A percentile compares a stretch with the other conserved stretches of the same genome.
These are phyloP conservation scores for Sporobolomyces pararoseus DNA, from an alignment of 768 basidiomycete species.

Conservation along the genomic window DNA sequence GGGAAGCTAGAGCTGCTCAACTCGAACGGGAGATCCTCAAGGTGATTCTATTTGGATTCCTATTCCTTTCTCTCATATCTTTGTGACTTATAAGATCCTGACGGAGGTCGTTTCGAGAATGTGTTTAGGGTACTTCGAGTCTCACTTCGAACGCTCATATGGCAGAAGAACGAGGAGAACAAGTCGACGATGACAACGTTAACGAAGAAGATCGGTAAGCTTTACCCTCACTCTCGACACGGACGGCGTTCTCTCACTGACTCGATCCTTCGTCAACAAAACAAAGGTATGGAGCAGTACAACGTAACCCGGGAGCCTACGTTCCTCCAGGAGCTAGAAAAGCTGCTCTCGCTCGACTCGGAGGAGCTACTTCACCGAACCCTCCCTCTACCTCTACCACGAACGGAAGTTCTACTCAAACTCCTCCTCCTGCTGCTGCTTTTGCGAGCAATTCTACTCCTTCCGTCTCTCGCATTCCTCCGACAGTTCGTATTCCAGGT, in stretches of 20 bases:
- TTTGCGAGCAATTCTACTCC: neutral
- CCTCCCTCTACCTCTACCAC: neutral
- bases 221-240: too few species aligned
- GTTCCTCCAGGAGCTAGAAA: constrained; percentile 87
- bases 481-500: constrained; percentile 48
- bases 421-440: neutral
- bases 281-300: constrained; percentile 82
- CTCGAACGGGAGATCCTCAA: constrained; percentile 87
- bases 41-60: constrained; percentile 58
- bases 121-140: constrained; percentile 10
- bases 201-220: constrained; percentile 96
- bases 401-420: neutral
- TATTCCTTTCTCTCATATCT: too few species aligned
- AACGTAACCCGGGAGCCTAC: constrained; percentile 81
- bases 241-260: constrained; percentile 24
- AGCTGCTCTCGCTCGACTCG: constrained; percentile 30
- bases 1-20: constrained; percentile 77
- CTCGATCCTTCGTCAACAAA: neutral
- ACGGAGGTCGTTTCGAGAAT: constrained; percentile 28
- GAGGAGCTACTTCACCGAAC: neutral
- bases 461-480: constrained; percentile 20
- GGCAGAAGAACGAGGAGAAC: constrained; percentile 72
- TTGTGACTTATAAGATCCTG: too few species aligned
- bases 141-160: constrained; percentile 72
- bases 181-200: constrained; percentile 64